Conservation (phyloP, 2,329 filamentous ascomycete genomes). For the Xylaria sp. region DNA sequence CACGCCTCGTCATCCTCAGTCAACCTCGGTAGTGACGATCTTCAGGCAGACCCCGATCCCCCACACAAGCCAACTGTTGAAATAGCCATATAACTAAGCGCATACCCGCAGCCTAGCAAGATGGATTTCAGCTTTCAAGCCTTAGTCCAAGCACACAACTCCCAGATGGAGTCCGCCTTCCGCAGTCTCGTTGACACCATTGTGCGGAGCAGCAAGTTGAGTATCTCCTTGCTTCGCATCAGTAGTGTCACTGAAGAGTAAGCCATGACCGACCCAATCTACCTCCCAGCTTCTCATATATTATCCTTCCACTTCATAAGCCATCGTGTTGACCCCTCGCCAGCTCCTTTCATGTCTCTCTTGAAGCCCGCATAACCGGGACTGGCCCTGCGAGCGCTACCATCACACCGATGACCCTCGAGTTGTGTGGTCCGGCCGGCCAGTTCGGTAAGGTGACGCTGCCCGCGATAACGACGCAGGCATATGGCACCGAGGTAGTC, state of each 20-base stretch:
- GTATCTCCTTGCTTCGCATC: conserved; percentile 44
- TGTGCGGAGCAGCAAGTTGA: conserved; percentile 40
- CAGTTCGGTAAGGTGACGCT: conserved; percentile 43
- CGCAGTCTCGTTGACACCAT: conserved; percentile 39
- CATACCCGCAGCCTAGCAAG: neutral
- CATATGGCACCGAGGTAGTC: conserved; percentile 38
- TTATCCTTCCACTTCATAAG: neutral
- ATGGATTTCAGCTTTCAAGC: conserved; percentile 39
- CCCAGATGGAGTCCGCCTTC: conserved; percentile 43
- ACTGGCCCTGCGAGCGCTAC: conserved; percentile 37
- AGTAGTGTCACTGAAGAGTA: conserved; percentile 47
- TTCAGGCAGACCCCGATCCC: conserved; percentile 5
- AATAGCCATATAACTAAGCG: conserved; percentile 18
- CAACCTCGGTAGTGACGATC: conserved; percentile 17
- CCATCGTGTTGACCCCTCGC: conserved; percentile 6
- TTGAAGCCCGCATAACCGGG: conserved; percentile 41
- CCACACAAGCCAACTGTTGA: conserved; percentile 1
- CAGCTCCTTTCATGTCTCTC: conserved; percentile 43
- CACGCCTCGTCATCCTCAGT: conserved; percentile 13
- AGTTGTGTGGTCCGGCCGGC: conserved; percentile 32
- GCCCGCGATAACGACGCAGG: conserved; percentile 37
- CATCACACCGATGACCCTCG: conserved; percentile 30
- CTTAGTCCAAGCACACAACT: conserved; percentile 33
- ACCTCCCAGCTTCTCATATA: neutral
- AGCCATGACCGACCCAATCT: conserved; percentile 28